Evolutionary conservation across 192 early-diverging fungal species (phyloP), one percentile per base, ranked within the genome.

Genomic region (Umbelopsis vinacea): DNA sequence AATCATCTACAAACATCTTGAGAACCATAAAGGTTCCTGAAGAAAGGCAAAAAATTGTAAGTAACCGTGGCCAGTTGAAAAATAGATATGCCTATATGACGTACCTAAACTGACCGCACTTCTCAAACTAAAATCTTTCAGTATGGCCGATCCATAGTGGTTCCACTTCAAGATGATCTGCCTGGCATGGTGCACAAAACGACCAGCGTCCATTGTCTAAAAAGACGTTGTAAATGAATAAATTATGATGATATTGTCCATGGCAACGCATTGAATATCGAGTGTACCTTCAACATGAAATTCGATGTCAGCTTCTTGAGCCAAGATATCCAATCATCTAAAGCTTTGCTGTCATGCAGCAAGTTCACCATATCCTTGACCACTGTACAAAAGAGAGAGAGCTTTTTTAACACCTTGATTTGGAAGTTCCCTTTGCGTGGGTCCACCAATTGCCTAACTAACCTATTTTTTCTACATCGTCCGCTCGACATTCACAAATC

Each of bases 101-200:
- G 33, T 79, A 79, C 78, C 74, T 33, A 86, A 69, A 55, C 76
- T 84, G 19, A 46, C 66, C 17, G 75, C 76, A 37, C 71, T 70
- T 69, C 77, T 66, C 22, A 84, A 48, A 23, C 73, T 74, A 35
- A 85, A 69, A 55, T 86, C 79, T 4, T 77, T 76, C 66, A 83
- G 76, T 17, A 79, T 70, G 14, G 85, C 52, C 10, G 79, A 76
- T 14, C 70, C 69, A 52, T 85, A 86, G 46, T 79, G 76, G 43
- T 72, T 79, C 85, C 85, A 86, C 37, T 85, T 85, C 33, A 85
- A 38, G 15, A 86, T 52, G 43, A 86, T 74, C 67, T 84, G 83
- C 23, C 78, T 77, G 47, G 85, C 79, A 45, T 76, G 69, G 43
- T 74, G 60, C 12, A 86, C 72, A 67, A 79, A 83, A 35, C 75